Base-by-base conservation (phyloP, 2,329 filamentous ascomycete species). In the Akanthomyces uredinophilus region DNA sequence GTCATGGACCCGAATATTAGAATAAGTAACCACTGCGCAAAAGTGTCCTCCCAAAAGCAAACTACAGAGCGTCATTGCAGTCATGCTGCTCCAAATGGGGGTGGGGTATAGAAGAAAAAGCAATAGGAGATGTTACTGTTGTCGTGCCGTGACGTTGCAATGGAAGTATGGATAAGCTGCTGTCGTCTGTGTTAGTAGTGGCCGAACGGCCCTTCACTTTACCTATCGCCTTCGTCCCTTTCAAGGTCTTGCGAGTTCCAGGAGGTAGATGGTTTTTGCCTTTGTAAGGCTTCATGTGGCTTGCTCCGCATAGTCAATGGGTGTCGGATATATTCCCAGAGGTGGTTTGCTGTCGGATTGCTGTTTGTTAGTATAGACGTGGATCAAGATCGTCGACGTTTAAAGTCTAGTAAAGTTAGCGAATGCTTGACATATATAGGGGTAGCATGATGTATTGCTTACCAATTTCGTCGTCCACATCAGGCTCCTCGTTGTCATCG, bases 321-420 rank as follows among this genome's bases (percentile, higher is more conserved):
- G 4, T 41, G 44, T 8, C 7, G 24, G 7, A 29, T 22, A 24
- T 14, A 10, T 35, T 13, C 50, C 14, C 49, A 24, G 18, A 13
- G 11, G 13, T 20, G 44, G 24, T n/a, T 6, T 27, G 7, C 29
- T 43, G 27, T 35, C 20, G 41, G 11, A 79, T 0, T 44, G 37
- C 44, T 61, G 59, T 41, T 47, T 39, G 59, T 61, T 61, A 61
- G 59, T 54, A 49, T 46, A 47, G 47, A 58, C 20, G 37, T 59
- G 47, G 51, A 65, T 71, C 53, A 73, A 53, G 73, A 77, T 62
- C 82, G 81, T 70, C 77, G 78, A 68, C 82, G 82, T 74, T 83
- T 85, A 72, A 75, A 70, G 70, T 82, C 82, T 75, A 67, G 63
- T 63, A 16, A 65, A 59, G 67, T 79, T 70, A 77, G 75, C 57